A percentile compares a stretch with the other conserved stretches of the same genome.
Conservation (phyloP, 2,329 filamentous ascomycete species). For the Aureobasidium uvarum region DNA sequence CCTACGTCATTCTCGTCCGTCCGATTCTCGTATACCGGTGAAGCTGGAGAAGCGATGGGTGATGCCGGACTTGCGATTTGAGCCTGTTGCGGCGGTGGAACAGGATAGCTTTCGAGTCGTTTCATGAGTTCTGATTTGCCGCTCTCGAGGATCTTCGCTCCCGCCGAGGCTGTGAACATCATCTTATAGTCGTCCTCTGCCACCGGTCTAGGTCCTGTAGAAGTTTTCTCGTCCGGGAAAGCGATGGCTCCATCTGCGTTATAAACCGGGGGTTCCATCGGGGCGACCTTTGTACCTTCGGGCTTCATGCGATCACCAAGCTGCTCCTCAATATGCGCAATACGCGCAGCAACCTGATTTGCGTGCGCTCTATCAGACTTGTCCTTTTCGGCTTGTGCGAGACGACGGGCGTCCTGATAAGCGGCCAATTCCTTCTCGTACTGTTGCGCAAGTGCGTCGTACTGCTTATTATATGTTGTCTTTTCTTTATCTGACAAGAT, state of each 20-base stretch:
- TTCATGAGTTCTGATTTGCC: constrained; percentile 54
- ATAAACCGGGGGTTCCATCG: constrained; percentile 32
- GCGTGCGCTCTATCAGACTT: constrained; percentile 19
- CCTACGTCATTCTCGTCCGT: constrained; percentile 26
- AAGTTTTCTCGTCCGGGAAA: constrained; percentile 25
- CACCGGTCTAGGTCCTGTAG: constrained; percentile 28
- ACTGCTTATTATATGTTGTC: constrained; percentile 15
- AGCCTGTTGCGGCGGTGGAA: constrained; percentile 28
- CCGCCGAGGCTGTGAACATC: constrained; percentile 50
- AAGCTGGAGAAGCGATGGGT: constrained; percentile 32
- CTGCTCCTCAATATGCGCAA: constrained; percentile 36
- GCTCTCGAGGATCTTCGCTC: constrained; percentile 50
- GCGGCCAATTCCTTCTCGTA: constrained; percentile 26
- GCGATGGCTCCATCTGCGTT: constrained; percentile 34
- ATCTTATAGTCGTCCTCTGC: constrained; percentile 51
- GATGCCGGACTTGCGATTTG: constrained; percentile 35
- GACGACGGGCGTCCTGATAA: constrained; percentile 25
- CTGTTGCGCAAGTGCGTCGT: constrained; percentile 23
- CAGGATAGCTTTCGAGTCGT: constrained; percentile 46
- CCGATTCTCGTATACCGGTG: constrained; percentile 26
- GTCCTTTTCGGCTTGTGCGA: constrained; percentile 22
- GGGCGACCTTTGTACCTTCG: constrained; percentile 32
- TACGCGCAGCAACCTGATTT: constrained; percentile 28
- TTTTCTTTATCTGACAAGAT: constrained; percentile 23
- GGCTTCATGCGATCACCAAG: constrained; percentile 33